A percentile compares a stretch with the other conserved stretches of the same genome.
phyloP scores from a whole-genome alignment of 768 basidiomycete species.

The Lactifluus subvellereus region DNA sequence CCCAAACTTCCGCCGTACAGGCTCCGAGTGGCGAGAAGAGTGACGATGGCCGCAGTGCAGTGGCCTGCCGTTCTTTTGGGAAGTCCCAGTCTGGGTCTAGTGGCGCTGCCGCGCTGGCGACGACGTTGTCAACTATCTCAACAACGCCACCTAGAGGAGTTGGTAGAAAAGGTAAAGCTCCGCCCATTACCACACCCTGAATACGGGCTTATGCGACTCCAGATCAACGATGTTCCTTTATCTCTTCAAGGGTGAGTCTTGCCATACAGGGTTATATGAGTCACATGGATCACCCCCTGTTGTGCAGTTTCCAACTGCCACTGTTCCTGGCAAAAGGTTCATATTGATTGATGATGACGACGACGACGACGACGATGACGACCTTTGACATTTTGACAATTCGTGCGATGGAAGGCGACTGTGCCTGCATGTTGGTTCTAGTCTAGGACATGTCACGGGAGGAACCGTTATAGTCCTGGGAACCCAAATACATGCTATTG shows the following conservation, averaged over 20 bases:
- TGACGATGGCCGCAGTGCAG: neutral
- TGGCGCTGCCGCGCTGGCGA: neutral
- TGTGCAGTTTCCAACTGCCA: constrained; percentile 11
- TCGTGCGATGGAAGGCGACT: neutral
- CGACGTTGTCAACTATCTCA: neutral
- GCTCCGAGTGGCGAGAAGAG: constrained; percentile 1
- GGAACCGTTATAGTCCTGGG: neutral
- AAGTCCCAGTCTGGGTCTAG: neutral
- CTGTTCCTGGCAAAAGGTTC: constrained; percentile 28
- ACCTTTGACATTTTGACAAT: constrained; percentile 14
- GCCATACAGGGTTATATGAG: neutral
- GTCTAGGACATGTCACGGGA: neutral
- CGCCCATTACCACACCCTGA: neutral
- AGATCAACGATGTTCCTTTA: neutral
- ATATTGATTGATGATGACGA: constrained; percentile 30
- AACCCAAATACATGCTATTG: neutral
- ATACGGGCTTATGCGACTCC: neutral
- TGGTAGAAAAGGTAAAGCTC: constrained; percentile 1
- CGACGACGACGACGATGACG: constrained; percentile 24
- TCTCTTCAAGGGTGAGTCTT: constrained; percentile 3
- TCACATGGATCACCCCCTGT: too few relatives aligned
- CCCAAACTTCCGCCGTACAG: neutral
- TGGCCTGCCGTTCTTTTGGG: neutral
- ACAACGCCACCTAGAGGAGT: neutral
- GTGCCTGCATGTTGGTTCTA: neutral